phyloP scores from a whole-genome alignment of 139 green algal species.

The Picochlorum costavermella region DNA sequence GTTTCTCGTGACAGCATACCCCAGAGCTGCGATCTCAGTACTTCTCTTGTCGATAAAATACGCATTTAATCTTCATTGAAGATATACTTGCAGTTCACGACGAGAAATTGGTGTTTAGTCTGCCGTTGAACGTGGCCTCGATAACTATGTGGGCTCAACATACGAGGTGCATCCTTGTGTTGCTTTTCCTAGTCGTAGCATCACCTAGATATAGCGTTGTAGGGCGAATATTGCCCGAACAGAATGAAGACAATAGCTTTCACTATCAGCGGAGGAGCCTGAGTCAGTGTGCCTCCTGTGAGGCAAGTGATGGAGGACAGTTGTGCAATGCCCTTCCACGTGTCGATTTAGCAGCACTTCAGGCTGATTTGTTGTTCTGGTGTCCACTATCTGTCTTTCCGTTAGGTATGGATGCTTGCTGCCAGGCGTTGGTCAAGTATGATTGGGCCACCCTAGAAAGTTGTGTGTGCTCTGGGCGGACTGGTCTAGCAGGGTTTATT shows the following conservation, averaged over 20 bases:
- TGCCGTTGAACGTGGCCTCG: too few species aligned
- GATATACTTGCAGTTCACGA: too few species aligned
- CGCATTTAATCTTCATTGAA: too few species aligned
- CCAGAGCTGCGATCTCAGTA: too few species aligned
- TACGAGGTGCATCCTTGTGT: too few species aligned
- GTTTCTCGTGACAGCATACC: too few species aligned
- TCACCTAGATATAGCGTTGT: neutral
- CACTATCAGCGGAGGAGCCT: neutral
- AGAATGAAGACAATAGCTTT: neutral
- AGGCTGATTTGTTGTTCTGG: neutral
- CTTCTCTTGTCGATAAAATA: too few species aligned
- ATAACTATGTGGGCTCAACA: too few species aligned
- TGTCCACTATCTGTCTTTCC: neutral
- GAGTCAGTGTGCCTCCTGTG: neutral
- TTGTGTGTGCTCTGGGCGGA: neutral
- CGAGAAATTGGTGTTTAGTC: too few species aligned
- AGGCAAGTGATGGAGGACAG: neutral
- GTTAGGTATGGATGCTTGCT: constrained; percentile 3
- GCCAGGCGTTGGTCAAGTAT: neutral
- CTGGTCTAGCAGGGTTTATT: neutral
- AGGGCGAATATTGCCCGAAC: neutral
- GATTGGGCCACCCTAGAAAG: neutral
- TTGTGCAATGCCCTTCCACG: neutral
- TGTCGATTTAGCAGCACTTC: neutral
- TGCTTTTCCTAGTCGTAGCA: too few species aligned